Evolutionary conservation across 257 asterid species (phyloP), one percentile per base, ranked within the genome.

Genomic region (Agastache rugosa): DNA sequence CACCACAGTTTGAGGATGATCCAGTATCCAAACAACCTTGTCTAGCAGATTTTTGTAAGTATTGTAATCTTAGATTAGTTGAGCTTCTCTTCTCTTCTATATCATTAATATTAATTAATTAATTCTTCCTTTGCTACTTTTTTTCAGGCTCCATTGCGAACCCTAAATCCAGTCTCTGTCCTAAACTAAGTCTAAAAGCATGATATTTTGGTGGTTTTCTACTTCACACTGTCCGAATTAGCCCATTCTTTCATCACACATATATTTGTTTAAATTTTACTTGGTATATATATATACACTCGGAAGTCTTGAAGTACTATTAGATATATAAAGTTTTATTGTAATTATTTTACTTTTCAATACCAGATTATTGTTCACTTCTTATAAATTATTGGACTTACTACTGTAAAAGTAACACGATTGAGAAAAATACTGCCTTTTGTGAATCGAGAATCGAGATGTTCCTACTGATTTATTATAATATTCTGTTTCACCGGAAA

Each of bases 11-110:
- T 76, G 97, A 89, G 84, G 93, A 90, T 51, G 99, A 94, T 75
- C 93, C 96, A 0, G 88, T 83, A 12, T 75, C 91, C 67, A 92
- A 84, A 53, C 97, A 94, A 44, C 95, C 97, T 75, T 94, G 98
- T 76, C 85, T 90, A 6, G 60, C 83, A 1, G 76, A 80, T 76
- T 77, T 86, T 45, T 94, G 99, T 92, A 83, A 71, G 93, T 74
- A 9, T 9, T 15, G 11, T 60, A 2, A 1, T 42, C 34, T 37
- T 63, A 17, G 4, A 0, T 37, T 19, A 9, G 5, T 58, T 29
- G 5, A 12, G 1, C 1, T 29, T 54, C 3, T 31, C 37, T 31
- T 25, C 29, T 25, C 29, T 12, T 14, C 3, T 20, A 10, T 55
- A 50, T 54, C 34, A 25, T 44, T 44, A 44, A 11, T 12, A 39